phyloP scores from a whole-genome alignment of 306 rosid species.

The Cicer yamashitae region DNA sequence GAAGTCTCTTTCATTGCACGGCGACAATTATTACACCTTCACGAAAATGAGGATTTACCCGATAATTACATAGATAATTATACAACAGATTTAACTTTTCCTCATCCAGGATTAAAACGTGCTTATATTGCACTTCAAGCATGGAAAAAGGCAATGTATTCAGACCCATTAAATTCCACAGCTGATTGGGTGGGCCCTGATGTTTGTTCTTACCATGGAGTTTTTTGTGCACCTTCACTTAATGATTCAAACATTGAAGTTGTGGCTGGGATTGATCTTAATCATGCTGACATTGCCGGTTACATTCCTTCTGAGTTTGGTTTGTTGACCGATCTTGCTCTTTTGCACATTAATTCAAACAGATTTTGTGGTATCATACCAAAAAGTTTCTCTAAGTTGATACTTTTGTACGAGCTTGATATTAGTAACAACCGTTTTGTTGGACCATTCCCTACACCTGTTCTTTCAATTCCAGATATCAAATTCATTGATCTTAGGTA shows the following conservation, averaged over 20 bases:
- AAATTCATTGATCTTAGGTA: slow-evolving; percentile 67
- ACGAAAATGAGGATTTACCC: slow-evolving; percentile 53
- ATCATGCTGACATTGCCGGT: slow-evolving; percentile 84
- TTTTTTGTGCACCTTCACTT: slow-evolving; percentile 63
- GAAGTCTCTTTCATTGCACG: slow-evolving; percentile 57
- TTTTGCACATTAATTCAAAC: slow-evolving; percentile 74
- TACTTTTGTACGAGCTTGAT: slow-evolving; percentile 63
- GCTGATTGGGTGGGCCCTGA: slow-evolving; percentile 68
- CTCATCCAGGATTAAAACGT: slow-evolving; percentile 49
- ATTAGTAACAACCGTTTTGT: slow-evolving; percentile 84
- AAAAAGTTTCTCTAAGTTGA: slow-evolving; percentile 53
- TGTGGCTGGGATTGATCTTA: slow-evolving; percentile 83
- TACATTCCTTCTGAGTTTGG: slow-evolving; percentile 71
- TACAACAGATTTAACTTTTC: slow-evolving; percentile 41
- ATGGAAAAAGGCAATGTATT: slow-evolving; percentile 65
- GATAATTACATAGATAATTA: slow-evolving; percentile 36
- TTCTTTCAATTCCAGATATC: slow-evolving; percentile 50
- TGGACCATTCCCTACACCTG: slow-evolving; percentile 62
- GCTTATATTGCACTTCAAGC: slow-evolving; percentile 82
- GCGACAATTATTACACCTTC: slow-evolving; percentile 63
- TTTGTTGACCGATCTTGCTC: slow-evolving; percentile 62
- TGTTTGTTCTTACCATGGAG: slow-evolving; percentile 75
- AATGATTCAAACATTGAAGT: slow-evolving; percentile 56
- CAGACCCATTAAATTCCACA: slow-evolving; percentile 69
- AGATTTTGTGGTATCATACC: slow-evolving; percentile 83